Evolutionary conservation across 305 asterid species (phyloP).

Genomic region (Galium porrigens): DNA sequence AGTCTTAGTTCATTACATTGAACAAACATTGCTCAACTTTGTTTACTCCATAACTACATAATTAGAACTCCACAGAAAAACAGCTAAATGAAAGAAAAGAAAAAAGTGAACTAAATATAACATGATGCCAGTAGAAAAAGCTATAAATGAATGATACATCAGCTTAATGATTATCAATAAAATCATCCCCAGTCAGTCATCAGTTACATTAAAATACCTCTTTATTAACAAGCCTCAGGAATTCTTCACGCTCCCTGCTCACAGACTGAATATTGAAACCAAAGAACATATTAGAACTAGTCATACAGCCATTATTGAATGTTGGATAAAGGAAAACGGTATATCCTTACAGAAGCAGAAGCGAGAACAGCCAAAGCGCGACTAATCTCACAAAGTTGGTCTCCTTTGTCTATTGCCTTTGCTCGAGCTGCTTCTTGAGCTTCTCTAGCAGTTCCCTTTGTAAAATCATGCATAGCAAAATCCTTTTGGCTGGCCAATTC

Average conservation of each 20-base stretch:
- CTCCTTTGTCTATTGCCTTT: slow-evolving; percentile 56
- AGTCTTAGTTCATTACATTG: background rate
- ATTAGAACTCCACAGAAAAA: background rate
- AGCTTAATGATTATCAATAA: background rate
- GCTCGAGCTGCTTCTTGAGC: slow-evolving; percentile 66
- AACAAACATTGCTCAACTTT: background rate
- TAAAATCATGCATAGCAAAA: slow-evolving; percentile 61
- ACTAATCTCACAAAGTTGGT: slow-evolving; percentile 72
- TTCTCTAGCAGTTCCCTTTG: slow-evolving; percentile 42
- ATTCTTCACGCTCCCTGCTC: slow-evolving; percentile 77
- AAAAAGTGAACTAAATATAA: background rate
- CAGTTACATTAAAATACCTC: slow-evolving; percentile 38
- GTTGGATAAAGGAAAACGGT: slow-evolving; percentile 8
- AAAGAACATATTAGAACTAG: slow-evolving; percentile 9
- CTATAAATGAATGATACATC: background rate
- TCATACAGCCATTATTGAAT: slow-evolving; percentile 6
- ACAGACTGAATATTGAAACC: slow-evolving; percentile 43
- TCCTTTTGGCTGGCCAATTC: slow-evolving; percentile 34
- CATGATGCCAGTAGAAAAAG: background rate
- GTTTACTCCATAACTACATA: background rate
- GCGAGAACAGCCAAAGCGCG: slow-evolving; percentile 70
- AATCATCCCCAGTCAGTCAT: background rate
- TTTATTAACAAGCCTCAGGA: slow-evolving; percentile 67
- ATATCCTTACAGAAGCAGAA: slow-evolving; percentile 55
- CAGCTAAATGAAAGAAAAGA: background rate